Conservation (phyloP, 495 filamentous ascomycete genomes). For the Hyaloscypha hepaticicola region DNA sequence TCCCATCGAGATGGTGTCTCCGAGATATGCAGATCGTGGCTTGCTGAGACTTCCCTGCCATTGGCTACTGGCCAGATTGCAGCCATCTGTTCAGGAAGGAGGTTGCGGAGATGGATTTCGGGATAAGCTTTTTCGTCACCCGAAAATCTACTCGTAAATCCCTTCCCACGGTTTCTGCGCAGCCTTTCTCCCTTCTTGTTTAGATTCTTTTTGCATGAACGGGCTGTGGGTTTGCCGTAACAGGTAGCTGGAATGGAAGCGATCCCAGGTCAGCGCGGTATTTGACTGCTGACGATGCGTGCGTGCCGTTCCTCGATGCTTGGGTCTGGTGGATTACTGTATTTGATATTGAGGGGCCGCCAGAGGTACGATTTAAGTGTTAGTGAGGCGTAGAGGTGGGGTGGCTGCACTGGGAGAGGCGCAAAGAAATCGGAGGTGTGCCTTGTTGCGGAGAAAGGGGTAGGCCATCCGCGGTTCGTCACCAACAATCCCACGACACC, state of each 20-base stretch:
- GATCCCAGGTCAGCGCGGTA: too few relatives aligned
- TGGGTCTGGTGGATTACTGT: too few relatives aligned
- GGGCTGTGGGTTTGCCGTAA: too few relatives aligned
- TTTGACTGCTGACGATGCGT: too few relatives aligned
- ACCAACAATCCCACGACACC: too few relatives aligned
- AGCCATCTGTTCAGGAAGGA: neutral
- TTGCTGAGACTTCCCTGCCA: neutral
- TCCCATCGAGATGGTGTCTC: neutral
- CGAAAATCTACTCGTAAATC: neutral
- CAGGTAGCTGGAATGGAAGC: too few relatives aligned
- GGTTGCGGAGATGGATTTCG: too few relatives aligned
- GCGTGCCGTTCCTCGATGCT: too few relatives aligned
- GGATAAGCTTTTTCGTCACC: neutral
- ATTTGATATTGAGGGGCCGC: too few relatives aligned
- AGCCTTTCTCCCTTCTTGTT: too few relatives aligned
- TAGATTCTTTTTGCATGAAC: too few relatives aligned
- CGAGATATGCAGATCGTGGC: neutral
- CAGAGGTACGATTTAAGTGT: too few relatives aligned
- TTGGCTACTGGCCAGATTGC: neutral
- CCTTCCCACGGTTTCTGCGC: neutral
- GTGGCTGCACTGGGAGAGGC: neutral
- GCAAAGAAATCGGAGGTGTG: neutral
- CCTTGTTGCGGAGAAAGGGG: neutral
- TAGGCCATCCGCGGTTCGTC: neutral
- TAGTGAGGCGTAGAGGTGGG: neutral